These are phyloP conservation scores for Domatiomyces catenatus DNA, from an alignment of 2,329 filamentous ascomycete genomes.

Conservation along the genomic window DNA sequence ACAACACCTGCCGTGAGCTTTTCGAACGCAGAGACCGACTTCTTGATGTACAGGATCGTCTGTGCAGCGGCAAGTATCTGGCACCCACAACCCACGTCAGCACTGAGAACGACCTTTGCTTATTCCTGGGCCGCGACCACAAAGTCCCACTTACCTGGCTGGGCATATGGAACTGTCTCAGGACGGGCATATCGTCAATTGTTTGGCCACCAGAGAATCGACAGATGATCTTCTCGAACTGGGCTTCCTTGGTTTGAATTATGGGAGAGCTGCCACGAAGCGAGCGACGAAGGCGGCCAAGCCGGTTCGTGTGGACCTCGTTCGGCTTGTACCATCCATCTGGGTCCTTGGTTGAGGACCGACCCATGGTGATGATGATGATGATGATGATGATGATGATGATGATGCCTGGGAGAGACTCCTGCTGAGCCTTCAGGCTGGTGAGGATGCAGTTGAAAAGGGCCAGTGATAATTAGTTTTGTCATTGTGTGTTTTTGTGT, in stretches of 20 bases:
- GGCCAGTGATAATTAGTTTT: background rate
- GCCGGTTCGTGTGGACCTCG: background rate
- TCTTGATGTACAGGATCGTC: background rate
- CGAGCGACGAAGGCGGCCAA: background rate
- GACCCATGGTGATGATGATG: too few relatives aligned
- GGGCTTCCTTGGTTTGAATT: background rate
- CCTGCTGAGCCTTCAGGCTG: too few relatives aligned
- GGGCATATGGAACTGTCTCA: background rate
- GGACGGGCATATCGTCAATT: background rate
- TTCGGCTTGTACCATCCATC: background rate
- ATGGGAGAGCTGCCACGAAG: background rate
- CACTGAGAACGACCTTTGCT: background rate
- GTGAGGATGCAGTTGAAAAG: background rate
- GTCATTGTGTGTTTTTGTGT: background rate
- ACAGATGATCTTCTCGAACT: background rate
- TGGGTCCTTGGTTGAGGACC: background rate
- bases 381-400: too few relatives aligned
- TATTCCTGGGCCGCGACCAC: background rate
- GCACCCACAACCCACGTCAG: background rate
- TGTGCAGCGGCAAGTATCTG: background rate
- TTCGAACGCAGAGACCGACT: background rate
- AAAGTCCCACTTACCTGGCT: background rate
- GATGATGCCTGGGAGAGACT: too few relatives aligned
- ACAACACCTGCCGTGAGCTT: background rate
- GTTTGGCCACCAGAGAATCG: background rate